Conservation (phyloP, 768 basidiomycete species). For the Lentinus tigrinus region DNA sequence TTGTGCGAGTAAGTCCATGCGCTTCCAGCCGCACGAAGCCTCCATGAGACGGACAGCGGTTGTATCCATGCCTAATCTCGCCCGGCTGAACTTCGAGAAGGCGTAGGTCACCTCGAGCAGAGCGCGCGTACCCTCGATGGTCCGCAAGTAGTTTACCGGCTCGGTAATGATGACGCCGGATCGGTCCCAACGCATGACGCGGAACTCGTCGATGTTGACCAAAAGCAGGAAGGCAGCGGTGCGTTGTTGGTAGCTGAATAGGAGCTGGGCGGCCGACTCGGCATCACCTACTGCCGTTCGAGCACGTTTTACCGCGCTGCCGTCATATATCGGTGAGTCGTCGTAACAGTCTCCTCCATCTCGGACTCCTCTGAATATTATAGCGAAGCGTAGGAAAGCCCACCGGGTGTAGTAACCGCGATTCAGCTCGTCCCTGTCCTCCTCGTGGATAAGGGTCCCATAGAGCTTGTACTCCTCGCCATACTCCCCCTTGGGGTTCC, state of each 20-base stretch:
- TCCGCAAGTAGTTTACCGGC: not conserved
- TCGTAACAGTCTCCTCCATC: no score
- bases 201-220: not conserved
- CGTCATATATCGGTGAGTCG: no score
- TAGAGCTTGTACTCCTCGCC: no score
- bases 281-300: no score
- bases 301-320: no score
- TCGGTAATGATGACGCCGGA: slow-evolving; percentile 1
- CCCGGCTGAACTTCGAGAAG: not conserved
- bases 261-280: not conserved
- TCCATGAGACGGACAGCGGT: not conserved
- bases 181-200: slow-evolving; percentile 7
- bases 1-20: not conserved
- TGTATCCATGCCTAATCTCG: not conserved
- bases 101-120: not conserved
- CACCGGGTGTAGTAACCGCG: no score
- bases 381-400: no score
- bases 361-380: no score
- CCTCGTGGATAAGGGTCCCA: no score
- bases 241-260: not conserved
- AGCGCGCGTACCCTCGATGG: not conserved
- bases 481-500: no score
- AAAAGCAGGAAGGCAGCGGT: not conserved
- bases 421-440: no score
- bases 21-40: not conserved